A percentile compares a stretch with the other conserved stretches of the same genome.
These are phyloP conservation scores for Fonsecaea pugnacius DNA, from an alignment of 2,329 filamentous ascomycete genomes.

Conservation along the genomic window DNA sequence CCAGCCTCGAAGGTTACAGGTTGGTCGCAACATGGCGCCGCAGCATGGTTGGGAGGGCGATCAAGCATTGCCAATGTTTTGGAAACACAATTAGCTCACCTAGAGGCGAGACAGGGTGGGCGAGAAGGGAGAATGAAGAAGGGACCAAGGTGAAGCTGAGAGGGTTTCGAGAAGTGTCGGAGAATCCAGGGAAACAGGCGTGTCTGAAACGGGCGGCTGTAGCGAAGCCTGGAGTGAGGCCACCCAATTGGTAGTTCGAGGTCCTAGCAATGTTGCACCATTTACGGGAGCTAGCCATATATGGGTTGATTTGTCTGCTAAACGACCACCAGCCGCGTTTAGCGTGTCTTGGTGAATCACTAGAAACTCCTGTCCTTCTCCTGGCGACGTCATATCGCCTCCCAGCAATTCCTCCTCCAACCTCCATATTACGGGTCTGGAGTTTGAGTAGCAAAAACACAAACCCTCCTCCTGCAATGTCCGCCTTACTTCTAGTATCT, in stretches of 20 bases:
- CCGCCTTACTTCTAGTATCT: neutral
- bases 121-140: constrained; percentile 11
- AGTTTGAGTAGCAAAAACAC: neutral
- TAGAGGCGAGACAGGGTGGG: constrained; percentile 24
- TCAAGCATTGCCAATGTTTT: constrained; percentile 37
- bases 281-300: constrained; percentile 8
- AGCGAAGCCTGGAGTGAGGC: constrained; percentile 2
- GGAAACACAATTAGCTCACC: constrained; percentile 15
- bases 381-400: constrained; percentile 27
- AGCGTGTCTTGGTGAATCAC: constrained; percentile 12
- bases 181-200: constrained; percentile 17
- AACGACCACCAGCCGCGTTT: neutral
- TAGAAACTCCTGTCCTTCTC: constrained; percentile 11
- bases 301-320: neutral
- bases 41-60: constrained; percentile 7
- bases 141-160: constrained; percentile 32
- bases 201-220: constrained; percentile 31
- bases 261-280: constrained; percentile 3
- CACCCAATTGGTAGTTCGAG: constrained; percentile 10
- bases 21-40: constrained; percentile 28
- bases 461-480: constrained; percentile 24
- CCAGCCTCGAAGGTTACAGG: constrained; percentile 33
- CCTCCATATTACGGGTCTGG: neutral
- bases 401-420: neutral
- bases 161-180: constrained; percentile 35